A percentile compares a stretch with the other conserved stretches of the same genome.
Conservation (phyloP, 1,139 yeast genomes). For the Magnusiomyces fungicola region DNA sequence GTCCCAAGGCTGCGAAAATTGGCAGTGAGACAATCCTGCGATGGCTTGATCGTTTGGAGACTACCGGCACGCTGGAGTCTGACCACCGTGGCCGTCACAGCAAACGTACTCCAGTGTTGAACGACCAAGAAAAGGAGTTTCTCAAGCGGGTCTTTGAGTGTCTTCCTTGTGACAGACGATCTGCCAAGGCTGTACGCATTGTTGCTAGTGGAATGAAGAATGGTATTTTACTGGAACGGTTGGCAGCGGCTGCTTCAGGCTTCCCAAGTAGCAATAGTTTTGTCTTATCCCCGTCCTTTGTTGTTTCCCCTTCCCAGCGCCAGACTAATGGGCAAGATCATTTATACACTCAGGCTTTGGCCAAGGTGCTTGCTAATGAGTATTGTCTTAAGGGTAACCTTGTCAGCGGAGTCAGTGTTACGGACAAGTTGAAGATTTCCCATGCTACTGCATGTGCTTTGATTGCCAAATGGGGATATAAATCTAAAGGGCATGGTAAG, state of each 20-base stretch:
- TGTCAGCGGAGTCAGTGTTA: neutral
- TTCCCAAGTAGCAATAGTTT: neutral
- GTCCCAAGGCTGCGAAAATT: neutral
- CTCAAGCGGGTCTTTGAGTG: neutral
- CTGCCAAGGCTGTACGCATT: neutral
- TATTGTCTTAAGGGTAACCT: too few species aligned
- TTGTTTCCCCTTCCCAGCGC: too few species aligned
- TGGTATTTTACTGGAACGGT: neutral
- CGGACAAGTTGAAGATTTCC: neutral
- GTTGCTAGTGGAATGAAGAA: neutral
- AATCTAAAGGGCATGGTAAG: constrained; percentile 1
- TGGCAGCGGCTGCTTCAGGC: neutral
- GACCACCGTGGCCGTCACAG: neutral
- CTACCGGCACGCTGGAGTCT: neutral
- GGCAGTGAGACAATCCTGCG: constrained; percentile 1
- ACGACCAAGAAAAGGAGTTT: neutral
- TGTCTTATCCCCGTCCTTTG: neutral
- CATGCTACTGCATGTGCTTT: neutral
- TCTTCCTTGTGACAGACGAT: neutral
- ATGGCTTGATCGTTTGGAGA: neutral
- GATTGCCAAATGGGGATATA: neutral
- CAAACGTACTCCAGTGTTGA: neutral
- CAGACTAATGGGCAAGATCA: too few species aligned
- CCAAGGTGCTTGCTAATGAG: neutral
- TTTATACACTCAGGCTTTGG: neutral